Evolutionary conservation across 805 yeast species (phyloP), one percentile per base, ranked within the genome.

Genomic region (Starmerella cellae): DNA sequence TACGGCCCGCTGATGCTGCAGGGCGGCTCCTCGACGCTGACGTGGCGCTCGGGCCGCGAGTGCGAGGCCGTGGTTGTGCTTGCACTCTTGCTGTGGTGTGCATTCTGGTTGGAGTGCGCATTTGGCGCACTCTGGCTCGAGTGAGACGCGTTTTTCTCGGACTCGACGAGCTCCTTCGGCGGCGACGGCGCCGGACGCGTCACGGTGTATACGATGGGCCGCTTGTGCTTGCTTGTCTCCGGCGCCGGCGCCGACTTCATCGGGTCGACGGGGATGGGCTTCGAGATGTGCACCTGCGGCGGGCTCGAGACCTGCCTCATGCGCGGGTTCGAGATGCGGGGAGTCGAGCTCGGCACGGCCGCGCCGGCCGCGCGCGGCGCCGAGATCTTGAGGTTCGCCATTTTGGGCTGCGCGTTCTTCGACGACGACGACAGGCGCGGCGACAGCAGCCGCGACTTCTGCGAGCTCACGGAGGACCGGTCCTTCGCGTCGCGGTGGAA

Each of bases 121-220:
- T n/a, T n/a, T n/a, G n/a, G n/a, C n/a, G n/a, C n/a, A n/a, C n/a
- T n/a, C n/a, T n/a, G n/a, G n/a, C n/a, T n/a, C n/a, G n/a, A n/a
- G n/a, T n/a, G n/a, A n/a, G n/a, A n/a, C n/a, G n/a, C n/a, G n/a
- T n/a, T n/a, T n/a, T n/a, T n/a, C n/a, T n/a, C n/a, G n/a, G n/a
- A n/a, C n/a, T n/a, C n/a, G n/a, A n/a, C n/a, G n/a, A n/a, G n/a
- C n/a, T n/a, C n/a, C n/a, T 24, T 8, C 11, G 28, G 28, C 28
- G 28, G 28, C 28, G 28, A 24, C 28, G 28, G 28, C 28, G 28
- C 28, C 23, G 42, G 47, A n/a, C 29, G 37, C n/a, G 29, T 23
- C 21, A 29, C 5, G 5, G 27, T 28, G 35, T 24, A 24, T 13
- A 24, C 28, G 28, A 24, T 13, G 11, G 28, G 28, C 11, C 11